Conservation (phyloP, 2,329 filamentous ascomycete genomes). For the Bisporella sp. region DNA sequence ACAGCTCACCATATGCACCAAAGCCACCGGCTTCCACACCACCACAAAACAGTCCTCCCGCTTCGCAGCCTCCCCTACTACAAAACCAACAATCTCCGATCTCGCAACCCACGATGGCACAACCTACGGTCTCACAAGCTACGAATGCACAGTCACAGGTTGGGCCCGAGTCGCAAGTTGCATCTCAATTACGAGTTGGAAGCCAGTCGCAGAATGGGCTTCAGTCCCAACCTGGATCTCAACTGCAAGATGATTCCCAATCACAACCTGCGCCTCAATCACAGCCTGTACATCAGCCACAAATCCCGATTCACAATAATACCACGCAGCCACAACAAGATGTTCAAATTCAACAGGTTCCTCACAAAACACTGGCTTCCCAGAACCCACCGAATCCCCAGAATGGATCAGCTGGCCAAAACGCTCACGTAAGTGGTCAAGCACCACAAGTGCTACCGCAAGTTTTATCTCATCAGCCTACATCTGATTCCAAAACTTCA, state of each 20-base stretch:
- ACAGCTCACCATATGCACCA: slow-evolving; percentile 29
- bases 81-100: slow-evolving; percentile 1
- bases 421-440: no score
- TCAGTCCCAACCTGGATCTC: not conserved
- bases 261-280: slow-evolving; percentile 6
- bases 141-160: not conserved
- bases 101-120: not conserved
- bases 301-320: not conserved
- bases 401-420: no score
- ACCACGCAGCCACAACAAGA: not conserved
- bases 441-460: no score
- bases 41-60: not conserved
- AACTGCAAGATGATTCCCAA: slow-evolving; percentile 3
- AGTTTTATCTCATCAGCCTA: no score
- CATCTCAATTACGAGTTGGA: no score
- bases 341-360: slow-evolving; percentile 1
- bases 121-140: not conserved
- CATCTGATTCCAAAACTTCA: no score
- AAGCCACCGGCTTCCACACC: slow-evolving; percentile 17
- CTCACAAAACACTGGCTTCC: not conserved
- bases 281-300: not conserved
- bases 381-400: not conserved
- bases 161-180: no score
- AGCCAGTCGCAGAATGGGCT: no score
- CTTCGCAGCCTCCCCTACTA: not conserved